Base-by-base conservation (phyloP, 108 stramenopile species). In the Cyclotella baltica region DNA sequence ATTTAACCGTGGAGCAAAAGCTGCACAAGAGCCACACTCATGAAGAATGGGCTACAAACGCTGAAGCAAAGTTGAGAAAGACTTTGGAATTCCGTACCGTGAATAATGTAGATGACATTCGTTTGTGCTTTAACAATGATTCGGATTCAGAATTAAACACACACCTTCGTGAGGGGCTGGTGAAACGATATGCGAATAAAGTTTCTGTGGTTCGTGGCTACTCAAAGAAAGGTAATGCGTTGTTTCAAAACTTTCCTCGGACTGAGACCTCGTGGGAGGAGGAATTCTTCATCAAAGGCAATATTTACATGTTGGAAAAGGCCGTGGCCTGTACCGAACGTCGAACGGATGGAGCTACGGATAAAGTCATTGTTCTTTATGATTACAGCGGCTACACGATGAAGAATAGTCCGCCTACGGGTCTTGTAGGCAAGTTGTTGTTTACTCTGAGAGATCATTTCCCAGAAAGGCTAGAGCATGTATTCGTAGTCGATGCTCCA, bases 271-370 rank as follows among this genome's bases (percentile, higher is more conserved):
- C 69, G 4, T 85, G 75, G 62, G 72, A 82, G 37, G 55, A 61
- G 13, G 80, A 85, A 22, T 85, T 75, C 62, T 85, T 65, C 56
- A 75, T 85, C 58, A 85, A 77, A 53, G 85, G 77, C 33, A 81
- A 76, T 63, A 80, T 85, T 57, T 85, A 73, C 80, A 81, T 64
- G 52, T 53, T 85, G 31, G 85, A 85, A 56, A 31, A 75, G 23
- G 85, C 85, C 37, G 52, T 85, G 53, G 85, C 85, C 15, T 77
- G 80, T 46, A 85, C 80, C 2, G 84, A 85, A 43, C 78, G 74
- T 13, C 27, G 64, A 28, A 79, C 70, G 0, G 75, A 72, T 46
- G 79, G 84, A 29, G 23, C 43, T 63, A 61, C 72, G 56, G 35
- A 76, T 11, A 62, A 70, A 52, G 62, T 85, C 29, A 73, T 79